Evolutionary conservation across 768 basidiomycete genomes (phyloP).

Genomic region (Glaciozyma antarctica): DNA sequence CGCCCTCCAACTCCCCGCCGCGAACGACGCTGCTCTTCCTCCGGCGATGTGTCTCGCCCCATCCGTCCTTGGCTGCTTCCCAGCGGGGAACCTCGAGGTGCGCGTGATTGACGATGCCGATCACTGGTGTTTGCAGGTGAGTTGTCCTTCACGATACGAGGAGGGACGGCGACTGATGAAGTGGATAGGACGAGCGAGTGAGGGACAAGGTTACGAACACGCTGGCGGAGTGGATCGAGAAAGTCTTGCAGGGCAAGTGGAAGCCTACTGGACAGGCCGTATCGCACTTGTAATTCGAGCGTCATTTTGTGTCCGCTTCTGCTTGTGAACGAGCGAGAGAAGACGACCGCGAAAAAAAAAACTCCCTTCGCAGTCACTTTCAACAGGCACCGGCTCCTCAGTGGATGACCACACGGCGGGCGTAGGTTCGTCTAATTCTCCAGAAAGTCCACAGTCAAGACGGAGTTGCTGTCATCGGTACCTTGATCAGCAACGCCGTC

Average conservation of each 20-base stretch:
- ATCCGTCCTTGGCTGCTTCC: slow-evolving; percentile 6
- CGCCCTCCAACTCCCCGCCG: slow-evolving; percentile 18
- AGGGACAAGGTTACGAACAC: slow-evolving; percentile 12
- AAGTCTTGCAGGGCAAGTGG: slow-evolving; percentile 16
- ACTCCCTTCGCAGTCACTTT: no score
- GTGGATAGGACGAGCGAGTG: slow-evolving; percentile 13
- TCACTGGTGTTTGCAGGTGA: slow-evolving; percentile 23
- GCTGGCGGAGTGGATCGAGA: slow-evolving; percentile 17
- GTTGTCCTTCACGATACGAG: not conserved
- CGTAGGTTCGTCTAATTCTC: no score
- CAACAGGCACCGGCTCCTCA: no score
- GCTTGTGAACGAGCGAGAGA: no score
- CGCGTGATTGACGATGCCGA: slow-evolving; percentile 15
- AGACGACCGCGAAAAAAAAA: no score
- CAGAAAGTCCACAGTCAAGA: no score
- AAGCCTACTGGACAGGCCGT: not conserved
- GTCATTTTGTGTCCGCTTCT: slow-evolving; percentile 23
- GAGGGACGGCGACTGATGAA: rapidly evolving
- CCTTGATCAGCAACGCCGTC: no score
- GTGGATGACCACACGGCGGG: no score
- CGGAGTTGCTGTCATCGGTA: no score
- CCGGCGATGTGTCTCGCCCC: slow-evolving; percentile 7
- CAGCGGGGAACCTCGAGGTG: slow-evolving; percentile 21
- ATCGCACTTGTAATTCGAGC: no score
- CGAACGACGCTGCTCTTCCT: slow-evolving; percentile 21